Base-by-base conservation (phyloP, 1,284 basidiomycete species). In the Ganoderma boninense region DNA sequence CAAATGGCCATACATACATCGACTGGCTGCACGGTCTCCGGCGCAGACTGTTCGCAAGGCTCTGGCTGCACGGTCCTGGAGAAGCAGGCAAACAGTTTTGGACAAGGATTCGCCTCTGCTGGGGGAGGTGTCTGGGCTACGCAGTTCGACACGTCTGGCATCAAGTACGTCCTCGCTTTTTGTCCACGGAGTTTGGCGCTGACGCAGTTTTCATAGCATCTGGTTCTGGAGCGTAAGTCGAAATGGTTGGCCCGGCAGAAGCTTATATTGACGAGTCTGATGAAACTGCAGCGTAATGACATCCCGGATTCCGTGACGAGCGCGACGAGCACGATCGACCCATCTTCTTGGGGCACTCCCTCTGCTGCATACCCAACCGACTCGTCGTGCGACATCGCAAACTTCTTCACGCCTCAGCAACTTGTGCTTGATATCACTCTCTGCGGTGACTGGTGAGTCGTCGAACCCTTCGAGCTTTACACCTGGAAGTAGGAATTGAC, bases 91-190 rank as follows among this genome's bases (percentile, higher is more conserved):
- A 86, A 87, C 68, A 89, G 87, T 73, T 92, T 85, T 74, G 87
- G 87, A 3, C 76, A 80, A 7, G 86, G 81, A 0, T 92, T 93
- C 76, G 84, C 85, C 13, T 78, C 80, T 5, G 86, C 86, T 8
- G 90, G 90, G 11, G 92, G 91, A 59, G 91, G 91, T 10, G 88
- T 92, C 3, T 92, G 84, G 78, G 89, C 90, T 11, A 81, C 86
- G 5, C 90, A 91, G 79, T 89, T 90, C 75, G 88, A 91, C 66
- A 81, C 83, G n/a, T 75, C 85, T 56, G 88, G 88, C 4, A 76
- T 80, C 61, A 77, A 67, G 76, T 79, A 65, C 1, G 64, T 65
- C 16, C 6, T 11, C 38, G 40, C 14, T 42, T 40, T 6, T 52
- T 16, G 26, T 64, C 1, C 20, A 43, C 13, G 11, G 26, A 74